Conservation (phyloP, 2,329 filamentous ascomycete species). For the Fusarium continuum region DNA sequence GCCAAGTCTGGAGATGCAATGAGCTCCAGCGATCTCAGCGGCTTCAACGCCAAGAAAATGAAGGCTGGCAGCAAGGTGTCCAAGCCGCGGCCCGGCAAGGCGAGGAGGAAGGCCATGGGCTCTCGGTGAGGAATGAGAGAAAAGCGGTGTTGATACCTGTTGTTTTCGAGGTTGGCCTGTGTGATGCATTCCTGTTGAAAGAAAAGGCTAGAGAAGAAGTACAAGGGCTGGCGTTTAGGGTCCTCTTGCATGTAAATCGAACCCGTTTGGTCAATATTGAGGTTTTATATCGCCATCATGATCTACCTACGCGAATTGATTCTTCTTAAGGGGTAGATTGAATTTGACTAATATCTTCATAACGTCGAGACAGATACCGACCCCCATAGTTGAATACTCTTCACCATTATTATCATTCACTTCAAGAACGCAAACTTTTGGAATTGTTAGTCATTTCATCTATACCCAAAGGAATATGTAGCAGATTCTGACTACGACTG, state of each 20-base stretch:
- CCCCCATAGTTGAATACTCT: too few relatives aligned
- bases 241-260: conserved; percentile 40
- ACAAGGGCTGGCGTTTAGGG: conserved; percentile 40
- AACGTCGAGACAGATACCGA: neutral
- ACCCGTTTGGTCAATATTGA: conserved; percentile 34
- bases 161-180: neutral
- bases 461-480: conserved; percentile 50
- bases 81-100: conserved; percentile 62
- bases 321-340: too few relatives aligned
- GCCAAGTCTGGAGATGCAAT: conserved; percentile 89
- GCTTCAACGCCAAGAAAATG: conserved; percentile 85
- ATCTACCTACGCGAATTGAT: neutral
- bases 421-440: conserved; percentile 2
- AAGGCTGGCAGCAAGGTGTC: conserved; percentile 64
- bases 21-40: conserved; percentile 81
- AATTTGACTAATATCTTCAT: too few relatives aligned
- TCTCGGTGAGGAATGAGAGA: conserved; percentile 31
- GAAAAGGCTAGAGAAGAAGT: conserved; percentile 38
- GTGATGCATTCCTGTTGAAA: conserved; percentile 32
- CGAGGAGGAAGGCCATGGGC: conserved; percentile 57
- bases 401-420: neutral
- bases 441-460: conserved; percentile 49
- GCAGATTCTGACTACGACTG: conserved; percentile 46
- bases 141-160: conserved; percentile 5
- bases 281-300: conserved; percentile 17